Base-by-base conservation (phyloP, 805 yeast genomes). In the Candida pseudoglaebosa region DNA sequence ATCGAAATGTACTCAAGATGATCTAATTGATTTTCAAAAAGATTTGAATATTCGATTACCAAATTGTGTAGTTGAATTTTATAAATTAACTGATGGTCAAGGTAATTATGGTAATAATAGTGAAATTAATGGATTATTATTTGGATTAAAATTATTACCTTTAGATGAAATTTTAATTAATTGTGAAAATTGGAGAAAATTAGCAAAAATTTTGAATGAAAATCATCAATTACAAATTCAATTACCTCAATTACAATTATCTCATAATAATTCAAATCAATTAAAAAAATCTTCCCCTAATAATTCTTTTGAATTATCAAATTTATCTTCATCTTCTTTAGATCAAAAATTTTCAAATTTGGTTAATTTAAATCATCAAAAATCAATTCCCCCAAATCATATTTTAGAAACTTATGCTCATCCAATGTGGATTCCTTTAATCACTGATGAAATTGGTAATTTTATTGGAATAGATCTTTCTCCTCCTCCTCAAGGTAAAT, bases 1-100 rank as follows among this genome's bases (percentile, higher is more conserved):
- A 53, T 82, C 78, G 37, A 84, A 88, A 20, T 93, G 89, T 45
- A 87, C 96, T 0, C 71, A 73, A 28, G 76, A 82, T 41, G 99
- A 93, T 57, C 70, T 91, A 40, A 71, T 73, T 45, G 91, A 84
- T 49, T 82, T 93, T 21, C 97, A 93, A 64, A 75, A 77, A 49
- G 97, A 91, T 58, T 67, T 89, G 53, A 80, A 77, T 32, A 67
- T 87, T 37, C 67, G 71, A 34, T 71, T 93, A 32, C 99, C 99
- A 1, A 67, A 79, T 2, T 86, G 91, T 40, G 87, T 93, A 5
- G 71, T 84, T 38, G 95, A 89, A 31, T 84, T 91, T 32, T 77
- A 76, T 54, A 75, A 80, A 52, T 63, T 84, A 29, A 96, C 93
- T 48, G 98, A 93, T 54, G 99, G 99, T 37, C 99, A 93, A 65